These are phyloP conservation scores for Fusarium denticulatum DNA, from an alignment of 2,329 filamentous ascomycete species.

Conservation along the genomic window DNA sequence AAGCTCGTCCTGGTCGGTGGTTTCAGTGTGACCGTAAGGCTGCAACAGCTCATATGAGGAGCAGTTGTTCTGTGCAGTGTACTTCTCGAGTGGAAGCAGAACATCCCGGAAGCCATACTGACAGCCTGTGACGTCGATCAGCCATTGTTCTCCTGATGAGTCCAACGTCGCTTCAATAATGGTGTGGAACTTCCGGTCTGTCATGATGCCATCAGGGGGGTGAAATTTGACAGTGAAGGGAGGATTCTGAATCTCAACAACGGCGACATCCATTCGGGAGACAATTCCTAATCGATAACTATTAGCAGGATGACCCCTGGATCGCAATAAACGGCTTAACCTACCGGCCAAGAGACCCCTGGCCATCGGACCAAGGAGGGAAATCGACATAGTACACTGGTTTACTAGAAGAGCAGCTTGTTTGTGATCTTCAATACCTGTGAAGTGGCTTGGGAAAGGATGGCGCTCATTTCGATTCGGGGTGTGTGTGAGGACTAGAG, in stretches of 20 bases:
- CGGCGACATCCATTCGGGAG: neutral
- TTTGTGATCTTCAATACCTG: constrained; percentile 1
- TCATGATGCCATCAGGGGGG: neutral
- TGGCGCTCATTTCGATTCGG: neutral
- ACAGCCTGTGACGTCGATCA: constrained; percentile 21
- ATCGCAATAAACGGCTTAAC: neutral
- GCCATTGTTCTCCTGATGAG: constrained; percentile 10
- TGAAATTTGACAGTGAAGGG: constrained; percentile 6
- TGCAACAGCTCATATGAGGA: neutral
- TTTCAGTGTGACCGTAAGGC: constrained; percentile 14
- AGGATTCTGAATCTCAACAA: neutral
- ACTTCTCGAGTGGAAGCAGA: constrained; percentile 19
- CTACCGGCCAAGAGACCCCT: constrained; percentile 6
- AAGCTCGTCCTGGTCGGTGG: constrained; percentile 14
- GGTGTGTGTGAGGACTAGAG: constrained; percentile 5
- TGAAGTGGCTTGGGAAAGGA: constrained; percentile 12
- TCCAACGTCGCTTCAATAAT: neutral
- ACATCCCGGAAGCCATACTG: constrained; percentile 29
- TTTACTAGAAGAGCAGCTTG: constrained; percentile 12
- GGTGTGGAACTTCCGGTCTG: neutral
- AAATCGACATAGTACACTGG: constrained; percentile 6
- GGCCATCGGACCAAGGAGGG: constrained; percentile 18
- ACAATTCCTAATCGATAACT: neutral
- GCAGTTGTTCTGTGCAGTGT: constrained; percentile 4
- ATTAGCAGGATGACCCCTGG: neutral